phyloP scores from a whole-genome alignment of 495 filamentous ascomycete genomes.

The Tuber microsphaerosporum region DNA sequence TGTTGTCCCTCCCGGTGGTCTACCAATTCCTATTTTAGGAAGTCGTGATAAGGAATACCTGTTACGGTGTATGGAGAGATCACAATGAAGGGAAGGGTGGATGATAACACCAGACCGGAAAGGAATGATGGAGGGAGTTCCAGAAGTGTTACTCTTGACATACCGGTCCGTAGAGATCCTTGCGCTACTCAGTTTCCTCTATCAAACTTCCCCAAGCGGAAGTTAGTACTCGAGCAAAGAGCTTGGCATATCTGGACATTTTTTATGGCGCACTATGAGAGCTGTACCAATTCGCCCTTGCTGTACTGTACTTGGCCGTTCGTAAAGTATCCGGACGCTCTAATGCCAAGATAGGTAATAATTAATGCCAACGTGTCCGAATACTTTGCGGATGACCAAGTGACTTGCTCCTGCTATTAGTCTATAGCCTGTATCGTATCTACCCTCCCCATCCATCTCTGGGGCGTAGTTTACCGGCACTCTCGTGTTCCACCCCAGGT shows the following conservation, averaged over 20 bases:
- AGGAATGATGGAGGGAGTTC: not conserved
- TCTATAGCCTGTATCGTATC: not conserved
- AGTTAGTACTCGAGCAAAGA: not conserved
- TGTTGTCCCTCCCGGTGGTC: not conserved
- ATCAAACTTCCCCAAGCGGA: not conserved
- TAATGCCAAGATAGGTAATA: not conserved
- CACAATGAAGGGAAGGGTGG: not conserved
- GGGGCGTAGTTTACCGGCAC: not conserved
- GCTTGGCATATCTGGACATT: not conserved
- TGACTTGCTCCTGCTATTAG: not conserved
- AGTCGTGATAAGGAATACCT: not conserved
- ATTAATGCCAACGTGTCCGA: not conserved
- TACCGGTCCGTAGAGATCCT: not conserved
- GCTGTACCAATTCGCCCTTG: not conserved
- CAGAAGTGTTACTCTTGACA: not conserved
- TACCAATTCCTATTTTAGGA: not conserved
- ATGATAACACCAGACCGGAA: not conserved
- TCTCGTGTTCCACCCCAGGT: not conserved
- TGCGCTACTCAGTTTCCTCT: not conserved
- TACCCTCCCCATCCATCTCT: not conserved
- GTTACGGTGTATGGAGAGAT: not conserved
- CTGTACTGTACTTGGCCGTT: not conserved
- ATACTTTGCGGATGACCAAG: not conserved
- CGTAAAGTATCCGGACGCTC: not conserved
- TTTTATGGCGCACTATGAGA: not conserved